phyloP scores from a whole-genome alignment of 23 red algal species.

The Gracilariopsis chorda region DNA sequence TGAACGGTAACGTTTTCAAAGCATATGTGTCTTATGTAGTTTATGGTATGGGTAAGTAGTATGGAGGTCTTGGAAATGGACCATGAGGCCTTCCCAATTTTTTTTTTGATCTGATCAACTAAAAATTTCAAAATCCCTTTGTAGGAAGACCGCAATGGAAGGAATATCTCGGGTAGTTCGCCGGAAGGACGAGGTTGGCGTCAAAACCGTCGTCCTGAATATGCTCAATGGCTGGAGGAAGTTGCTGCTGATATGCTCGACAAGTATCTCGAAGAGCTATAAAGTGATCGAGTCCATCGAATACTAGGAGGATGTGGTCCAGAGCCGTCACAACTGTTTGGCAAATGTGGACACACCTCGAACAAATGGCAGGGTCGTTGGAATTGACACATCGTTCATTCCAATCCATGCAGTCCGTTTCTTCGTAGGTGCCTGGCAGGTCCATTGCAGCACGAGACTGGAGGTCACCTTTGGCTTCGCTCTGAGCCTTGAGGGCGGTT shows the following conservation, averaged over 20 bases:
- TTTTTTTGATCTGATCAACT: too few relatives aligned
- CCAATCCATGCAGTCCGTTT: neutral
- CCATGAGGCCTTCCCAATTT: too few relatives aligned
- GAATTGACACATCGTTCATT: neutral
- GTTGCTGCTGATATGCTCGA: neutral
- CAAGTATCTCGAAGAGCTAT: neutral
- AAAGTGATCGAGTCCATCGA: neutral
- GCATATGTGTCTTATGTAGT: too few relatives aligned
- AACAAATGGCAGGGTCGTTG: neutral
- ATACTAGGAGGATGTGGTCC: neutral
- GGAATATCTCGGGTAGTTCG: neutral
- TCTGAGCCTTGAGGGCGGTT: neutral
- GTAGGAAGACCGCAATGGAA: conserved; percentile 7
- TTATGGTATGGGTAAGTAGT: too few relatives aligned
- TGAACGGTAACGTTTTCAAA: too few relatives aligned
- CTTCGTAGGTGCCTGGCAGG: neutral
- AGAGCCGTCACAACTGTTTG: neutral
- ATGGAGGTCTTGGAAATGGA: too few relatives aligned
- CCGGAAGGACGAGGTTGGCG: neutral
- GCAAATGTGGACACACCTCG: neutral
- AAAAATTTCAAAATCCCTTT: neutral
- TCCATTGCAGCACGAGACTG: neutral
- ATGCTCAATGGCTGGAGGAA: neutral
- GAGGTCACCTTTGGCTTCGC: neutral
- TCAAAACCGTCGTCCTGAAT: neutral